Evolutionary conservation across 23 red algal genomes (phyloP).

Genomic region (Agarophyton chilense): DNA sequence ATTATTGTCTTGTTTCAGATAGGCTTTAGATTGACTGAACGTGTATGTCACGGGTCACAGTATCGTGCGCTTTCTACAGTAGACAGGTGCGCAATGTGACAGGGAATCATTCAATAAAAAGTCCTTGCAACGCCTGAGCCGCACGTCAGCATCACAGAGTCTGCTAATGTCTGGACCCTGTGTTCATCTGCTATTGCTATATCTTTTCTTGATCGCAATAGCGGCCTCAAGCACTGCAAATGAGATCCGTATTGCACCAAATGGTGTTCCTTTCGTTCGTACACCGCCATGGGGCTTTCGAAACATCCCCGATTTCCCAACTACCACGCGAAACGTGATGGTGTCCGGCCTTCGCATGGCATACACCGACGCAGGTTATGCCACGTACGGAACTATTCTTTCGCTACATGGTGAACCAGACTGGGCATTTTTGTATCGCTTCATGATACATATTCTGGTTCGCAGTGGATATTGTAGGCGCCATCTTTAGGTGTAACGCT

Average conservation of each 20-base stretch:
- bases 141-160: too few species aligned
- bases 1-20: too few species aligned
- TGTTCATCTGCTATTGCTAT: not conserved
- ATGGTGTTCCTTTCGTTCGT: constrained; percentile 6
- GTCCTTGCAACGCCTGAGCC: too few species aligned
- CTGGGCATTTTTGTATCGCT: constrained; percentile 20
- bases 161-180: not conserved
- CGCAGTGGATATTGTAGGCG: not conserved
- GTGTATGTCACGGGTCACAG: too few species aligned
- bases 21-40: too few species aligned
- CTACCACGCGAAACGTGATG: not conserved
- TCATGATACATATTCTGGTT: not conserved
- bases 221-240: not conserved
- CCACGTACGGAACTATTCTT: constrained; percentile 28
- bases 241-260: not conserved
- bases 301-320: not conserved
- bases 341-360: constrained; percentile 15
- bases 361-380: constrained; percentile 11
- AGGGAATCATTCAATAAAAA: too few species aligned
- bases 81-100: too few species aligned
- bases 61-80: too few species aligned
- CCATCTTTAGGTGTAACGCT: too few species aligned
- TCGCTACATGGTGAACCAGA: constrained; percentile 16
- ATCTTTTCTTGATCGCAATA: not conserved
- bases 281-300: not conserved